Evolutionary conservation across 441 rosid species (phyloP).

Genomic region (Theobroma grandiflorum): DNA sequence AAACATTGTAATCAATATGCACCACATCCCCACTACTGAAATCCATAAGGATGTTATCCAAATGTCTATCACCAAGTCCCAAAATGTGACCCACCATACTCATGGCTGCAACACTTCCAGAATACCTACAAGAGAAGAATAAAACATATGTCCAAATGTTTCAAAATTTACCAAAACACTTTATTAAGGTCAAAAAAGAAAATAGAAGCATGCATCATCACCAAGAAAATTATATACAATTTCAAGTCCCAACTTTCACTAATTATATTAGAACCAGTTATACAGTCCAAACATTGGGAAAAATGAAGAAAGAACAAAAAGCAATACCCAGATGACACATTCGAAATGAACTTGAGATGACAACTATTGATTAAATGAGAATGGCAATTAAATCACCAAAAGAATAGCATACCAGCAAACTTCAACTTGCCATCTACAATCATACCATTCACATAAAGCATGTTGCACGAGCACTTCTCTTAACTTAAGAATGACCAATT

Average conservation of each 20-base stretch:
- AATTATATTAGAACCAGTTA: slow-evolving; percentile 7
- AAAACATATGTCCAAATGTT: slow-evolving; percentile 15
- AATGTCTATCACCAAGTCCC: slow-evolving; percentile 98
- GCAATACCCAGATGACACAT: neutral
- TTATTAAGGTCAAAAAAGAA: neutral
- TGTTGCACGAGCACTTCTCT: neutral
- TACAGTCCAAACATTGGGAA: neutral
- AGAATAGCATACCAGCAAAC: slow-evolving; percentile 6
- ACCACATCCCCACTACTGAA: slow-evolving; percentile 96
- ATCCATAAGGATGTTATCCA: slow-evolving; percentile 97
- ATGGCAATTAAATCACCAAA: neutral
- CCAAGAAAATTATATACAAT: slow-evolving; percentile 11
- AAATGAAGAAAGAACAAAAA: neutral
- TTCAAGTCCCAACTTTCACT: slow-evolving; percentile 1
- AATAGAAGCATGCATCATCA: slow-evolving; percentile 20
- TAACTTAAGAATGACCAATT: neutral
- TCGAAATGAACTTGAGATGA: neutral
- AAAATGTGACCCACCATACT: slow-evolving; percentile 98
- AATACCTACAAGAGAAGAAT: slow-evolving; percentile 69
- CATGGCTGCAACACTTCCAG: slow-evolving; percentile 98
- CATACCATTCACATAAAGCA: slow-evolving; percentile 11
- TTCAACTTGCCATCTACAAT: slow-evolving; percentile 5
- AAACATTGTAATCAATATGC: slow-evolving; percentile 97
- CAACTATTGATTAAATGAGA: slow-evolving; percentile 6
- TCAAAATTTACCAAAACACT: neutral